Percentiles rank a stretch among this genome's conserved stretches.
These are phyloP conservation scores for Orbilia ellipsospora DNA, from an alignment of 2,329 filamentous ascomycete species.

Conservation along the genomic window DNA sequence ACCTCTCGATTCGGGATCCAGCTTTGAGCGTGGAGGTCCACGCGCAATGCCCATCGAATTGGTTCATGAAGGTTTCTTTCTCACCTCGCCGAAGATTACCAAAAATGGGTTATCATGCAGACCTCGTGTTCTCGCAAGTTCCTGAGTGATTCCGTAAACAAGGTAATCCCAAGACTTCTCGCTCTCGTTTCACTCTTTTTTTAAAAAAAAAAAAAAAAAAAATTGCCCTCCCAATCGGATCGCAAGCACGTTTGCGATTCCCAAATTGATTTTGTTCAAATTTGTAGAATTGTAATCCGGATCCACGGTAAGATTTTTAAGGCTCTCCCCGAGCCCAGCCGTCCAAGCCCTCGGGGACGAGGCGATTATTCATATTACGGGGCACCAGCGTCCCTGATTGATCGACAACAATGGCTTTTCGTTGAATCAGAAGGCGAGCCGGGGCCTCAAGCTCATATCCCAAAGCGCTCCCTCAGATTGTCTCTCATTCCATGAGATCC, in stretches of 20 bases:
- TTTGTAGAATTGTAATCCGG: too few relatives aligned
- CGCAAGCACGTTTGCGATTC: too few relatives aligned
- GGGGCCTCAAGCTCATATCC: neutral
- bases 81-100: conserved; percentile 18
- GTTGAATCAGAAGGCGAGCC: neutral
- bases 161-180: neutral
- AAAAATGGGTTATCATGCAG: conserved; percentile 2
- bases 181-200: too few relatives aligned
- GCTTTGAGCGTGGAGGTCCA: conserved; percentile 25
- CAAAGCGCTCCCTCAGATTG: conserved; percentile 29
- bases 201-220: too few relatives aligned
- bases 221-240: too few relatives aligned
- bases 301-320: neutral
- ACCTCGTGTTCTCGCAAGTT: neutral
- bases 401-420: conserved; percentile 14
- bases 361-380: too few relatives aligned
- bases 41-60: conserved; percentile 21
- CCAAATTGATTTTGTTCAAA: too few relatives aligned
- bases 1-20: neutral
- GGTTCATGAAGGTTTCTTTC: conserved; percentile 5
- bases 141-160: neutral
- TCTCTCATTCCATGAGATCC: conserved; percentile 42
- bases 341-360: neutral
- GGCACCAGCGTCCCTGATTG: conserved; percentile 27
- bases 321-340: neutral